phyloP scores from a whole-genome alignment of 2,329 filamentous ascomycete genomes.

The Trichoderma gracile region DNA sequence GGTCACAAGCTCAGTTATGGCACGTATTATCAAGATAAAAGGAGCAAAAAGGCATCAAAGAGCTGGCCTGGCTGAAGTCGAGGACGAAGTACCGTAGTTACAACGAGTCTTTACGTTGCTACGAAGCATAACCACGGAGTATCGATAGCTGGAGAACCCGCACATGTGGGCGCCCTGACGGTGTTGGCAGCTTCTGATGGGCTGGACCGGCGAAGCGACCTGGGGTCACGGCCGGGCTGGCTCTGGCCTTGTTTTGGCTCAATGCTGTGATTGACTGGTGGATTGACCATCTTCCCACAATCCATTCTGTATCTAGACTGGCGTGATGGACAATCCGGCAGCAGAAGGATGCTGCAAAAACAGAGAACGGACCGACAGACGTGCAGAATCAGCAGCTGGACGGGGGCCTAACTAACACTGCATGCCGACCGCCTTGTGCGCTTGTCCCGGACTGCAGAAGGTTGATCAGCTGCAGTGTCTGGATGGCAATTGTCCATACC shows the following conservation, averaged over 20 bases:
- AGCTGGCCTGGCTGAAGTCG: neutral
- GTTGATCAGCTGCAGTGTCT: neutral
- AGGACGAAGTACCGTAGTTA: neutral
- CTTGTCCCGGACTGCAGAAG: neutral
- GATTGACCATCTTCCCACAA: constrained; percentile 4
- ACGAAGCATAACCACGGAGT: neutral
- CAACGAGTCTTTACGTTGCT: no score
- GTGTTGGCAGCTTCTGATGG: constrained; percentile 25
- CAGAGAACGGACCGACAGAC: neutral
- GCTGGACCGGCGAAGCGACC: constrained; percentile 14
- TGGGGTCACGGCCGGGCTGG: neutral
- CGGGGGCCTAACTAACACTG: neutral
- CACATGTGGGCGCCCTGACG: neutral
- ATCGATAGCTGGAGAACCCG: constrained; percentile 6
- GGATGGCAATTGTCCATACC: neutral
- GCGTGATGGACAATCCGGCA: constrained; percentile 5
- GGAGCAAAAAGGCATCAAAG: neutral
- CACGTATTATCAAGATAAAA: neutral
- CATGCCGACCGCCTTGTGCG: constrained; percentile 19
- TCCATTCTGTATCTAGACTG: neutral
- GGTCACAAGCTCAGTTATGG: neutral
- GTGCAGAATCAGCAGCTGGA: neutral
- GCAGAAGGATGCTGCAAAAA: neutral
- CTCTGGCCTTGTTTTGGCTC: neutral
- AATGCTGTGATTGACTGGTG: neutral